phyloP scores from a whole-genome alignment of 1,284 basidiomycete genomes.

The Meira miltonrushii region DNA sequence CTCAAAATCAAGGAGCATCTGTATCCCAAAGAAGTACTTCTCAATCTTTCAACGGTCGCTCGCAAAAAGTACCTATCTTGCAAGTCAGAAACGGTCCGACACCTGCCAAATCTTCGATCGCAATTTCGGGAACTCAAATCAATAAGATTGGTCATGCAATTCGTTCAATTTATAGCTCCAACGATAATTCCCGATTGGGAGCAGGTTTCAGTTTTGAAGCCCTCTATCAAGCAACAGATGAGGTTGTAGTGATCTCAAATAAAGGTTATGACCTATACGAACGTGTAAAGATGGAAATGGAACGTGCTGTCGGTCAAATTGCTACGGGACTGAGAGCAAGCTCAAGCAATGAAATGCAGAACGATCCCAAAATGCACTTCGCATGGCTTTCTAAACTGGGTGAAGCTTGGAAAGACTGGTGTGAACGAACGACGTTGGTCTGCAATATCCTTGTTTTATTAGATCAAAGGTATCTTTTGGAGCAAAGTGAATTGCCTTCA shows the following conservation, averaged over 20 bases:
- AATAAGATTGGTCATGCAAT: conserved; percentile 1
- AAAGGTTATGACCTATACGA: conserved; percentile 27
- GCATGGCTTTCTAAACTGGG: conserved; percentile 29
- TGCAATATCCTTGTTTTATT: conserved; percentile 10
- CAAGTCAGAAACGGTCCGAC: no score
- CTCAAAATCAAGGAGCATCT: no score
- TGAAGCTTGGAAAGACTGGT: conserved; percentile 32
- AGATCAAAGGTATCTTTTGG: conserved; percentile 12
- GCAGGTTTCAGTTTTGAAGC: conserved; percentile 17
- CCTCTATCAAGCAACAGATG: conserved; percentile 17
- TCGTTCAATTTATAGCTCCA: neutral
- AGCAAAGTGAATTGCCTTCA: conserved; percentile 12
- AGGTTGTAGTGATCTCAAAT: neutral
- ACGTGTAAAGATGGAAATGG: conserved; percentile 36
- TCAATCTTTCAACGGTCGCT: no score
- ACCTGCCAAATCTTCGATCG: no score
- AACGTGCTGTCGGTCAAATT: conserved; percentile 27
- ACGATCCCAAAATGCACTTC: conserved; percentile 13
- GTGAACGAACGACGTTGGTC: conserved; percentile 16
- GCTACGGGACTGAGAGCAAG: conserved; percentile 20
- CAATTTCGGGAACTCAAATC: neutral
- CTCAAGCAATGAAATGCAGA: conserved; percentile 11
- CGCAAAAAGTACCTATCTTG: no score
- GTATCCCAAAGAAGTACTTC: no score
- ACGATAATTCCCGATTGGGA: neutral